Conservation (phyloP, 768 basidiomycete species). For the Naganishia antarctica region DNA sequence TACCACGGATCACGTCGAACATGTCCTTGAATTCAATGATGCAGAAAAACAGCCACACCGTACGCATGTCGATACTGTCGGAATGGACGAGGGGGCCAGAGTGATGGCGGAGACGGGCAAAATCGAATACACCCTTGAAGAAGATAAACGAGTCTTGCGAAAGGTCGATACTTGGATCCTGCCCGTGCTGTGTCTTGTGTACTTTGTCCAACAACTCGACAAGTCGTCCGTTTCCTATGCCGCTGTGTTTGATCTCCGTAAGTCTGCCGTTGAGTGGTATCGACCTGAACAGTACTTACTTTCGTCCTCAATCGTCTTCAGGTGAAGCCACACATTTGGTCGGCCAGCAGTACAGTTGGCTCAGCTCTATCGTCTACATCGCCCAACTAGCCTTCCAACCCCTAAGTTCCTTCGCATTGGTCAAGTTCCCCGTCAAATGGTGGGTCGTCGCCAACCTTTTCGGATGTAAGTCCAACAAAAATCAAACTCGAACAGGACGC, state of each 20-base stretch:
- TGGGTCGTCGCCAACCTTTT: constrained; percentile 21
- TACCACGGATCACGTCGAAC: constrained; percentile 1
- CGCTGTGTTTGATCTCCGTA: constrained; percentile 48
- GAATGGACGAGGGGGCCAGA: constrained; percentile 2
- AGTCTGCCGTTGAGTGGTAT: constrained; percentile 12
- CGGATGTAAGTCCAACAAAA: constrained; percentile 12
- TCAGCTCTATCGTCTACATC: constrained; percentile 54
- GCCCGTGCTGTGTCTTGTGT: neutral
- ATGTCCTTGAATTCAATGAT: neutral
- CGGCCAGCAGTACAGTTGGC: constrained; percentile 54
- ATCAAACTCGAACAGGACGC: no score
- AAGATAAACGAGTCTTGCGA: constrained; percentile 34
- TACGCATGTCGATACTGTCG: neutral
- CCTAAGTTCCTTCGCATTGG: constrained; percentile 52
- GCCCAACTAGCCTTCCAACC: constrained; percentile 55
- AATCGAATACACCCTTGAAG: constrained; percentile 32
- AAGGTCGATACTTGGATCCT: constrained; percentile 31
- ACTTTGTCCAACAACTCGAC: constrained; percentile 23
- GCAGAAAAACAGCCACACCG: constrained; percentile 1
- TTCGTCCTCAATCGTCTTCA: neutral
- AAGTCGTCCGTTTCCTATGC: constrained; percentile 56
- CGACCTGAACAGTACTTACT: neutral
- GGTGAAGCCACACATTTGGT: constrained; percentile 42
- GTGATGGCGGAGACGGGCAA: constrained; percentile 12
- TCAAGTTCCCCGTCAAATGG: constrained; percentile 52